Evolutionary conservation across 1,284 basidiomycete species (phyloP).

Genomic region (Malassezia brasiliensis): DNA sequence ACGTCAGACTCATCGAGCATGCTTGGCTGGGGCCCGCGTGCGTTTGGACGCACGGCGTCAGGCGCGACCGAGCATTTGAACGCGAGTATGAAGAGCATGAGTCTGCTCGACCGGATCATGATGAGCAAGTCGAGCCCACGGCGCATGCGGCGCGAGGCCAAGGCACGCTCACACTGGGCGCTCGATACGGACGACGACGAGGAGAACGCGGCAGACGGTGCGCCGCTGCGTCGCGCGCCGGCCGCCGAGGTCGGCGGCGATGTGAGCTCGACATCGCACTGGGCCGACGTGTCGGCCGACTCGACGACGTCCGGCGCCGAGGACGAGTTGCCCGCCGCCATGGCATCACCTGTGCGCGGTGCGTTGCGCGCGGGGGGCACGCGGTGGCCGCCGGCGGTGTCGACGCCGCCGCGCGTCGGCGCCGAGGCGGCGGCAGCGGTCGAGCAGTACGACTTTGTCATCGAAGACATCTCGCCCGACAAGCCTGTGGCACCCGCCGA

Average conservation of each 20-base stretch:
- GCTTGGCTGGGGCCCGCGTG: slow-evolving; percentile 18
- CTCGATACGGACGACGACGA: not conserved
- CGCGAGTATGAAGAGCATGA: slow-evolving; percentile 34
- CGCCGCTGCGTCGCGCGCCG: not conserved
- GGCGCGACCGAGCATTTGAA: slow-evolving; percentile 19
- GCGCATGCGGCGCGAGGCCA: slow-evolving; percentile 33
- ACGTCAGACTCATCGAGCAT: slow-evolving; percentile 1
- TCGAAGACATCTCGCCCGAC: slow-evolving; percentile 24
- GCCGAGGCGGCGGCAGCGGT: slow-evolving; percentile 24
- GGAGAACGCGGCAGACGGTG: not conserved
- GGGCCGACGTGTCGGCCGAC: slow-evolving; percentile 12
- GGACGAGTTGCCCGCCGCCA: not conserved
- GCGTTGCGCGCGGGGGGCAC: not conserved
- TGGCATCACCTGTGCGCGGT: not conserved
- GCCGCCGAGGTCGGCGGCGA: not conserved
- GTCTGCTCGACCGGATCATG: slow-evolving; percentile 43
- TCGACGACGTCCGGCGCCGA: not conserved
- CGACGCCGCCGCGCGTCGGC: slow-evolving; percentile 21
- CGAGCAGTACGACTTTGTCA: slow-evolving; percentile 36
- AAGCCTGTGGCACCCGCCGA: not conserved
- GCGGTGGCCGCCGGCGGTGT: slow-evolving; percentile 10
- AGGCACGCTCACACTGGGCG: slow-evolving; percentile 22
- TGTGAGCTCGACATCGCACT: slow-evolving; percentile 5
- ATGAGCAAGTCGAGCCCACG: slow-evolving; percentile 35
- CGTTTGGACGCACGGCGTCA: slow-evolving; percentile 12